A percentile compares a stretch with the other conserved stretches of the same genome.
These are phyloP conservation scores for Asterionellopsis glacialis DNA, from an alignment of 108 stramenopile genomes.

Conservation along the genomic window DNA sequence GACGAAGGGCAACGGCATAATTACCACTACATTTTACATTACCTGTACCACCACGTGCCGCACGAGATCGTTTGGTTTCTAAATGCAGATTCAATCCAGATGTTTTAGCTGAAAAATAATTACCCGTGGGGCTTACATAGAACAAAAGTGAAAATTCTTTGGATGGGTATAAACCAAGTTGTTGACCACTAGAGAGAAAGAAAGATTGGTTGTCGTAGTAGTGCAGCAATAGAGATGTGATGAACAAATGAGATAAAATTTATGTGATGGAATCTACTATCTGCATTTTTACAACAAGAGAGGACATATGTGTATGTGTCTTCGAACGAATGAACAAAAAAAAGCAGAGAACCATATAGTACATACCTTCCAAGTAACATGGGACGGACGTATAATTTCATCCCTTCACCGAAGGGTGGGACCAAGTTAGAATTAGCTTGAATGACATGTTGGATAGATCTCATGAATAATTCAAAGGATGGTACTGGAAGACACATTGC, in stretches of 20 bases:
- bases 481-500: constrained; percentile 71
- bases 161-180: constrained; percentile 58
- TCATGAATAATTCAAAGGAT: constrained; percentile 57
- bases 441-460: constrained; percentile 55
- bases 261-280: no score
- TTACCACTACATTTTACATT: constrained; percentile 75
- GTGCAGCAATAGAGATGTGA: constrained; percentile 22
- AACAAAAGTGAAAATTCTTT: constrained; percentile 54
- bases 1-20: constrained; percentile 70
- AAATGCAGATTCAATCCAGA: constrained; percentile 74
- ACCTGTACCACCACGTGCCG: constrained; percentile 69
- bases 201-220: no score
- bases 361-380: constrained; percentile 38
- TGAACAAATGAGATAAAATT: background rate
- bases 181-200: constrained; percentile 12
- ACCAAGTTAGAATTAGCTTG: constrained; percentile 60
- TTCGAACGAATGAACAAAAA: background rate
- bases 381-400: constrained; percentile 77
- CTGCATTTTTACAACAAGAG: no score
- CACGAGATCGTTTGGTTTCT: constrained; percentile 66
- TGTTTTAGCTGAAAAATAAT: constrained; percentile 64
- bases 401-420: constrained; percentile 71
- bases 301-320: no score
- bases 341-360: background rate
- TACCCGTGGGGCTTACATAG: constrained; percentile 80